Base-by-base conservation (phyloP, 1,284 basidiomycete species). In the Pyrrhoderma lamaoense region DNA sequence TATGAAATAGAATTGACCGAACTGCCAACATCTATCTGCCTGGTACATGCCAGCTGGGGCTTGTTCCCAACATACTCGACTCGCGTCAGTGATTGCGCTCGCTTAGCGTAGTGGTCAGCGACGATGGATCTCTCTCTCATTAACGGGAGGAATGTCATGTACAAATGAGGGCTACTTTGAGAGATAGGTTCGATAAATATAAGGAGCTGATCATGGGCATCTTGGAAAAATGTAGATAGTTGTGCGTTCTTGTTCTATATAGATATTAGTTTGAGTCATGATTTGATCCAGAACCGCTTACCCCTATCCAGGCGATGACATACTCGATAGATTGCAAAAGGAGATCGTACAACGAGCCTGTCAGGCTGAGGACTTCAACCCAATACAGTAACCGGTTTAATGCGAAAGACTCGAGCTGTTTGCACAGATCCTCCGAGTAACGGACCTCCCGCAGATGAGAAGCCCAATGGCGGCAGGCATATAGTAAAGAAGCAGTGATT, bases 121-220 rank as follows among this genome's bases (percentile, higher is more conserved):
- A 47, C 27, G 16, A 18, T 35, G 5, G 45, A 47, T 27, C 18
- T 36, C 56, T 53, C 8, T 16, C 57, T 59, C 21, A 57, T 47
- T 42, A 60, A n/a, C n/a, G 38, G 38, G 14, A 40, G 21, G 16
- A 22, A 18, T 40, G 38, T 18, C n/a, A 40, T 40, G n/a, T 46
- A 46, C 3, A 46, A 9, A 16, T 46, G 45, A 16, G 45, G 45
- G 8, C 22, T 46, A 18, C 45, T 46, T 8, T 18, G 13, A 3
- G 23, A 27, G 7, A 46, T 46, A 3, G 27, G n/a, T 4, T 18
- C 21, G 14, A 7, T 18, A 25, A 46, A 46, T n/a, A 8, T 46
- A 34, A 18, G 7, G 5, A 40, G 27, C 5, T 31, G 27, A 31
- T 31, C 11, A 31, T 11, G 5, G 11, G 27, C 27, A 11, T 31